Percentiles rank a stretch among this genome's conserved stretches.
Evolutionary conservation across 2,329 filamentous ascomycete species (phyloP).

Genomic region (Hymenoscyphus scutula): DNA sequence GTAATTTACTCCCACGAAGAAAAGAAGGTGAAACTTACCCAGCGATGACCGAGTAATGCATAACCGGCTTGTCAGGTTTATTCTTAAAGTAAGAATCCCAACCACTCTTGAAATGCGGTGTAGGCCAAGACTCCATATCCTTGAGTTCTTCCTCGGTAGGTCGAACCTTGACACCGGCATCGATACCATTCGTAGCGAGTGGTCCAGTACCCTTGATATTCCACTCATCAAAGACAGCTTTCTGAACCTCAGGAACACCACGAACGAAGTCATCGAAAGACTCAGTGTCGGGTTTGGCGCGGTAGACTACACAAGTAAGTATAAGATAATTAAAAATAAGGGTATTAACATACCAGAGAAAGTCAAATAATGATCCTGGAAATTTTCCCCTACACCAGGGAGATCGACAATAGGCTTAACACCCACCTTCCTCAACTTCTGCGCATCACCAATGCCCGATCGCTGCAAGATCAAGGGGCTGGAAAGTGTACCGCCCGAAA

Average conservation of each 20-base stretch:
- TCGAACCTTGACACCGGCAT: constrained; percentile 54
- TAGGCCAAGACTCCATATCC: constrained; percentile 61
- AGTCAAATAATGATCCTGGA: constrained; percentile 56
- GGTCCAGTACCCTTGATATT: constrained; percentile 71
- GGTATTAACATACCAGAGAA: constrained; percentile 39
- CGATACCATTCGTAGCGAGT: constrained; percentile 37
- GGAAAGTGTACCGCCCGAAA: constrained; percentile 41
- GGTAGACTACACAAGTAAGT: constrained; percentile 18
- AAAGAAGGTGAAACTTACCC: constrained; percentile 43
- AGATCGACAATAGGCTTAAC: constrained; percentile 48
- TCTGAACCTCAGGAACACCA: constrained; percentile 70
- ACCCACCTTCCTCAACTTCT: constrained; percentile 47
- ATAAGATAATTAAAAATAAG: neutral
- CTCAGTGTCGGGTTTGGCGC: constrained; percentile 55
- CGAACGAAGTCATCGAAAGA: constrained; percentile 79
- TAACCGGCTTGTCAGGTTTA: constrained; percentile 82
- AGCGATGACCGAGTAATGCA: constrained; percentile 78
- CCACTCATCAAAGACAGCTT: constrained; percentile 73
- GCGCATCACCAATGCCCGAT: constrained; percentile 55
- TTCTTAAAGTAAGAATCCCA: constrained; percentile 84
- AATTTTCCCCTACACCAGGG: constrained; percentile 52
- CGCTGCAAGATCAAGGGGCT: constrained; percentile 53
- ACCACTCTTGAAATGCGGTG: constrained; percentile 68
- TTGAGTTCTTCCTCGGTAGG: constrained; percentile 55
- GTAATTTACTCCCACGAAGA: constrained; percentile 35